phyloP scores from a whole-genome alignment of 805 yeast genomes.

The Pichia nakasei region DNA sequence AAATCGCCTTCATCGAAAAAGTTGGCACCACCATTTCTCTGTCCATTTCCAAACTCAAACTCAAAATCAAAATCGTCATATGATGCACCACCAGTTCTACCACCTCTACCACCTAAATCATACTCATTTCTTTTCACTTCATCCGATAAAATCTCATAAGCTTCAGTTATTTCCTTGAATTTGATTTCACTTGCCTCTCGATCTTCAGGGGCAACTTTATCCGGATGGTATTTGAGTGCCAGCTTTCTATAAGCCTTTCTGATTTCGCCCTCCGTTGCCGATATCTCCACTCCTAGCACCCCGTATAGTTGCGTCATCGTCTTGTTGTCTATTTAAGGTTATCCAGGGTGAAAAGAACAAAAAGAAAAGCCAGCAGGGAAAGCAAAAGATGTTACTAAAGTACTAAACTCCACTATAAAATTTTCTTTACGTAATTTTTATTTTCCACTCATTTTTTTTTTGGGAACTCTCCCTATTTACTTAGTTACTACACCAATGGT shows the following conservation, averaged over 20 bases:
- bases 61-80: slow-evolving; percentile 22
- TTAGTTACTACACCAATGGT: not conserved
- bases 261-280: slow-evolving; percentile 57
- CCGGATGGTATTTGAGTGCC: slow-evolving; percentile 84
- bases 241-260: slow-evolving; percentile 77
- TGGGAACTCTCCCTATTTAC: too few relatives aligned
- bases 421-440: too few relatives aligned
- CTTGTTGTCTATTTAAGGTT: not conserved
- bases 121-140: slow-evolving; percentile 51
- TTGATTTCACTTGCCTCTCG: slow-evolving; percentile 63
- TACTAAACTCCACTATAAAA: not conserved
- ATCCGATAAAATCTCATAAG: slow-evolving; percentile 76
- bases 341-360: too few relatives aligned
- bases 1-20: slow-evolving; percentile 37
- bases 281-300: slow-evolving; percentile 12
- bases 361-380: too few relatives aligned
- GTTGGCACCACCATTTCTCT: slow-evolving; percentile 59
- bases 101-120: slow-evolving; percentile 30
- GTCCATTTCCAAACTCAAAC: slow-evolving; percentile 16
- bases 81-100: slow-evolving; percentile 1
- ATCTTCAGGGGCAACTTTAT: slow-evolving; percentile 46
- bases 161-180: slow-evolving; percentile 79
- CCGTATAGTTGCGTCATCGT: slow-evolving; percentile 11
- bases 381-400: not conserved
- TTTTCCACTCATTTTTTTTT: too few relatives aligned